Evolutionary conservation across 306 rosid species (phyloP).

Genomic region (Pachyrhizus erosus): DNA sequence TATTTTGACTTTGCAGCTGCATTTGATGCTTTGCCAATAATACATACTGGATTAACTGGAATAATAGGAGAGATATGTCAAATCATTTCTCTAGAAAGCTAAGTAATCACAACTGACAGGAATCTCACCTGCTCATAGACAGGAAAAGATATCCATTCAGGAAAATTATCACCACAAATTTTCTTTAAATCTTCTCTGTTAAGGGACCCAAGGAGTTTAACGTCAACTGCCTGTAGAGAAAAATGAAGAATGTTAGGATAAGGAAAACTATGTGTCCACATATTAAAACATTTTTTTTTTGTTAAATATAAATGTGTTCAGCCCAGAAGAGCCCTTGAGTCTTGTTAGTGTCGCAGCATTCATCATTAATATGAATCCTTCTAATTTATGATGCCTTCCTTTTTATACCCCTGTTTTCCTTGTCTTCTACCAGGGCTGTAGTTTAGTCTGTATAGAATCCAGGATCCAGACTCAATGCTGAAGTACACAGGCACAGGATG

Average conservation of each 20-base stretch:
- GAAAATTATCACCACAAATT: constrained; percentile 87
- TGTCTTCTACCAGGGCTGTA: background rate
- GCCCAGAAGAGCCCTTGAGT: background rate
- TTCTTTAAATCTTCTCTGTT: constrained; percentile 86
- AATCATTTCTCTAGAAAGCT: constrained; percentile 13
- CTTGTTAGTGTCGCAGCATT: background rate
- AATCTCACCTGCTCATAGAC: constrained; percentile 81
- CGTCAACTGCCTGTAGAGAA: constrained; percentile 80
- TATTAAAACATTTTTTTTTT: constrained; percentile 18
- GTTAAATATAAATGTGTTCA: constrained; percentile 9
- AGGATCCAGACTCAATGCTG: background rate
- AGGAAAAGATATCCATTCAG: constrained; percentile 97
- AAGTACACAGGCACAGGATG: background rate
- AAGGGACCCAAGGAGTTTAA: constrained; percentile 91
- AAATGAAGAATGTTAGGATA: constrained; percentile 20
- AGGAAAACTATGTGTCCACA: background rate
- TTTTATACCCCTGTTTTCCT: background rate
- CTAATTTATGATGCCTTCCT: background rate
- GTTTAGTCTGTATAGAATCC: background rate
- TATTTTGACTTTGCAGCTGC: background rate
- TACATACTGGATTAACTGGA: constrained; percentile 6
- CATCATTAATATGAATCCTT: background rate
- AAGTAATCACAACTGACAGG: constrained; percentile 16
- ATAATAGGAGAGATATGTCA: background rate
- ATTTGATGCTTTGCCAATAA: constrained; percentile 37